Conservation (phyloP, 495 filamentous ascomycete species). For the Aspergillus hancockii region DNA sequence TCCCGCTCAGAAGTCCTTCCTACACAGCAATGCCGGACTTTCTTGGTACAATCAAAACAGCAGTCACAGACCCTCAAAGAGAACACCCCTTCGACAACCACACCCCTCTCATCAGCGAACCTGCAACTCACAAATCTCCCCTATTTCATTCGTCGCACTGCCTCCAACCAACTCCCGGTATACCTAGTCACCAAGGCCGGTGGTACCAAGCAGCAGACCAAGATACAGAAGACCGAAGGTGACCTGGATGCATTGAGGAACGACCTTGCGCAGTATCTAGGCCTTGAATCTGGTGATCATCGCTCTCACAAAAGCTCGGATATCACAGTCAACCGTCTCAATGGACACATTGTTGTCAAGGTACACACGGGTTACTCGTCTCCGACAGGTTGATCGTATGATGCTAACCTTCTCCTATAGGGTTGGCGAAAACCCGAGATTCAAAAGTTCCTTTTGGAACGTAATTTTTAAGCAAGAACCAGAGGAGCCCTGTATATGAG, state of each 20-base stretch:
- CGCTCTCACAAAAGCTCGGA: conserved; percentile 34
- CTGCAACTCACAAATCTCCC: conserved; percentile 48
- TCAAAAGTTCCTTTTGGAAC: conserved; percentile 46
- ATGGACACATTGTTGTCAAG: conserved; percentile 65
- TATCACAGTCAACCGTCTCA: conserved; percentile 59
- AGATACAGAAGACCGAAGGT: conserved; percentile 77
- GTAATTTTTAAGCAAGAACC: conserved; percentile 41
- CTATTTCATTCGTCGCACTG: conserved; percentile 75
- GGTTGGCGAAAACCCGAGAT: conserved; percentile 55
- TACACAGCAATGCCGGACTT: conserved; percentile 40
- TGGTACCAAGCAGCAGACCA: conserved; percentile 74
- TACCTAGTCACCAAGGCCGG: conserved; percentile 75
- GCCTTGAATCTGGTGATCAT: conserved; percentile 41
- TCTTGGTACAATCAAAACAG: conserved; percentile 42
- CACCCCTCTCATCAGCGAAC: conserved; percentile 26
- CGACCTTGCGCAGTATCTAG: conserved; percentile 50
- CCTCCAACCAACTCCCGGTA: conserved; percentile 72
- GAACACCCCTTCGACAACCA: conserved; percentile 30
- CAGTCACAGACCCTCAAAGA: conserved; percentile 43
- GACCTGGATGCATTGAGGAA: conserved; percentile 56
- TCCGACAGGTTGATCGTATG: not conserved
- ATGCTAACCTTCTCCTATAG: conserved; percentile 25
- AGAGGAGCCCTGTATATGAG: conserved; percentile 11
- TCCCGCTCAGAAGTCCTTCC: conserved; percentile 17
- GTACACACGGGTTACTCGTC: conserved; percentile 33